phyloP scores from a whole-genome alignment of 495 filamentous ascomycete species.

The Hypoxylon trugodes region DNA sequence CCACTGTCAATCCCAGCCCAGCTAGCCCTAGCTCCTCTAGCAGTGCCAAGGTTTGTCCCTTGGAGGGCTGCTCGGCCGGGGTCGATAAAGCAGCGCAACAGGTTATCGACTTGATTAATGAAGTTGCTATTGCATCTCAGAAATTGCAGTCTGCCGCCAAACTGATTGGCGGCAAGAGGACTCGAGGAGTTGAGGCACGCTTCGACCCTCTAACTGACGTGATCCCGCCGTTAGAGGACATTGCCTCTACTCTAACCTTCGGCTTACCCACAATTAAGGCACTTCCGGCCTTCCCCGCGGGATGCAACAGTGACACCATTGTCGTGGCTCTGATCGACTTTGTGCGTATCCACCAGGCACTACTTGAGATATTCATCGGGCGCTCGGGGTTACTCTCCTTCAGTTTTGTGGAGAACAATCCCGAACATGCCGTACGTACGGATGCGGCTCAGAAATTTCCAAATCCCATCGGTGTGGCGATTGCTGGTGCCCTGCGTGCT shows the following conservation, averaged over 20 bases:
- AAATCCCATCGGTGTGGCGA: background rate
- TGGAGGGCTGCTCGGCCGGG: conserved; percentile 14
- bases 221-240: conserved; percentile 8
- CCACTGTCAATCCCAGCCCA: background rate
- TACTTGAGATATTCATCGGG: conserved; percentile 16
- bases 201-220: background rate
- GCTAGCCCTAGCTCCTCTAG: background rate
- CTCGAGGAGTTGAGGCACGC: conserved; percentile 3
- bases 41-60: conserved; percentile 1
- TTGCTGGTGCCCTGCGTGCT: conserved; percentile 9
- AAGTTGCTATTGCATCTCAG: conserved; percentile 16
- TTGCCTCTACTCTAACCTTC: conserved; percentile 1
- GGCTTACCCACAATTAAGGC: conserved; percentile 1
- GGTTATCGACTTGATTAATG: conserved; percentile 15
- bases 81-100: conserved; percentile 1
- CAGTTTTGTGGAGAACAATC: background rate
- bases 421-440: too few relatives aligned
- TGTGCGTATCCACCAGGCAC: conserved; percentile 6
- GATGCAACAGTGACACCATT: conserved; percentile 23
- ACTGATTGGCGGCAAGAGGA: conserved; percentile 4
- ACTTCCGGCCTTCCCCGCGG: conserved; percentile 4
- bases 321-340: conserved; percentile 17
- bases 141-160: conserved; percentile 12
- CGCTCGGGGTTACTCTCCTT: conserved; percentile 12
- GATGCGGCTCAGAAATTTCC: background rate